phyloP scores from a whole-genome alignment of 805 yeast genomes.

The Suhomyces faveliae region DNA sequence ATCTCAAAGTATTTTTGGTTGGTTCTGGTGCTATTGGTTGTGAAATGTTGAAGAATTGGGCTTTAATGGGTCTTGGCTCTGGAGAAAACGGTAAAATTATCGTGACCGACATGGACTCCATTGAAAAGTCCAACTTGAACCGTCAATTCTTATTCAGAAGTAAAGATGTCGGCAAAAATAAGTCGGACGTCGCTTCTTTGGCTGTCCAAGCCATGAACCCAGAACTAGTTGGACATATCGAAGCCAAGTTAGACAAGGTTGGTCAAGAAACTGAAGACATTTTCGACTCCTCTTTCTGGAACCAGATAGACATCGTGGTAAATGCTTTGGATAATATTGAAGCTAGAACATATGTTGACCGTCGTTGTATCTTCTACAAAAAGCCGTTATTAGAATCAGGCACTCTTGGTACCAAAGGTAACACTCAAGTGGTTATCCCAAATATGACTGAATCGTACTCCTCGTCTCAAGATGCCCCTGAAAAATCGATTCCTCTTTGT shows the following conservation, averaged over 20 bases:
- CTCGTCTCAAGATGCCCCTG: constrained; percentile 97
- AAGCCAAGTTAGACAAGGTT: constrained; percentile 78
- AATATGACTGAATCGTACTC: constrained; percentile 92
- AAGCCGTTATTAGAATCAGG: constrained; percentile 95
- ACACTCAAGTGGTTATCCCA: constrained; percentile 95
- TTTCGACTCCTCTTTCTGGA: constrained; percentile 86
- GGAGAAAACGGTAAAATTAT: constrained; percentile 84
- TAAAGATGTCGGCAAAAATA: constrained; percentile 87
- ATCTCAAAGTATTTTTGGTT: constrained; percentile 82
- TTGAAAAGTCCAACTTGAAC: constrained; percentile 93
- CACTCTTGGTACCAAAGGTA: constrained; percentile 97
- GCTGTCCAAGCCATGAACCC: constrained; percentile 89
- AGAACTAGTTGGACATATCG: constrained; percentile 73
- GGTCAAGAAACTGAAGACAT: constrained; percentile 90
- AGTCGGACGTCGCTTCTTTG: constrained; percentile 84
- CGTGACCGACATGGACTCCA: constrained; percentile 91
- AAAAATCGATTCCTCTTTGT: constrained; percentile 94
- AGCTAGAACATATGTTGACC: constrained; percentile 96
- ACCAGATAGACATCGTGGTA: constrained; percentile 78
- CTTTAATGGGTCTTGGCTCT: constrained; percentile 90
- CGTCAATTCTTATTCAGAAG: constrained; percentile 96
- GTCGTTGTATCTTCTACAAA: constrained; percentile 90
- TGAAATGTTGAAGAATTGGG: constrained; percentile 98
- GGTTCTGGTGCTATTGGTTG: constrained; percentile 99
- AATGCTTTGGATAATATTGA: constrained; percentile 97